A percentile compares a stretch with the other conserved stretches of the same genome.
Conservation (phyloP, 495 filamentous ascomycete species). For the Aspergillus heteromorphus region DNA sequence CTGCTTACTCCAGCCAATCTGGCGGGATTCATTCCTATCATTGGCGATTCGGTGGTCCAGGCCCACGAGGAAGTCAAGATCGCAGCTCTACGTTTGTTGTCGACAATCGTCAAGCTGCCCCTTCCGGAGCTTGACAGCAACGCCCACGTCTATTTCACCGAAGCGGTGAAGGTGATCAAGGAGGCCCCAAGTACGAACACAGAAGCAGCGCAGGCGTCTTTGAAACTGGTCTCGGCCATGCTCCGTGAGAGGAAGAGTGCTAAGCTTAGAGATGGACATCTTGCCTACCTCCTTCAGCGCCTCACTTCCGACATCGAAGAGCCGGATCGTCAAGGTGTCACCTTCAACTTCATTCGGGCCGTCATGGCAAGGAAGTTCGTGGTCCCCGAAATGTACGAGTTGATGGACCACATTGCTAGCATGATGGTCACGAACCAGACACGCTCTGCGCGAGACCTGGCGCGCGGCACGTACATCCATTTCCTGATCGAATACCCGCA, state of each 20-base stretch:
- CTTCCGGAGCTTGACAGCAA: constrained; percentile 64
- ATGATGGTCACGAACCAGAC: constrained; percentile 97
- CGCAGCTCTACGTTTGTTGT: constrained; percentile 75
- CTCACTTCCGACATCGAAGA: constrained; percentile 88
- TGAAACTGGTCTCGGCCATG: constrained; percentile 82
- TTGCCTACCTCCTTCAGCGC: constrained; percentile 78
- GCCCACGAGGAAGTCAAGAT: constrained; percentile 86
- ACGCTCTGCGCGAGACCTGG: constrained; percentile 74
- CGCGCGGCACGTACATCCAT: constrained; percentile 84
- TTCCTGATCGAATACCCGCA: constrained; percentile 95
- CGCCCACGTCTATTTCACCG: constrained; percentile 70
- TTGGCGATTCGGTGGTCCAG: constrained; percentile 78
- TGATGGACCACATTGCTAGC: constrained; percentile 77
- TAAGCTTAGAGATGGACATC: constrained; percentile 68
- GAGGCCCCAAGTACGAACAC: constrained; percentile 67
- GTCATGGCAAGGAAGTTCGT: constrained; percentile 80
- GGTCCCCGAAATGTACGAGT: constrained; percentile 84
- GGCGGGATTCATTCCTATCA: constrained; percentile 76
- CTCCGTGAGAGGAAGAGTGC: constrained; percentile 73
- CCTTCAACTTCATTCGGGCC: constrained; percentile 87
- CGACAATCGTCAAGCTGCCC: constrained; percentile 78
- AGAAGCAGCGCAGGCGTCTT: constrained; percentile 75
- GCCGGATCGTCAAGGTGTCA: constrained; percentile 81
- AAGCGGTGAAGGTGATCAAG: constrained; percentile 76
- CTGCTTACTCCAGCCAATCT: constrained; percentile 75